Conservation (phyloP, 805 yeast genomes). For the Lachancea nothofagi region DNA sequence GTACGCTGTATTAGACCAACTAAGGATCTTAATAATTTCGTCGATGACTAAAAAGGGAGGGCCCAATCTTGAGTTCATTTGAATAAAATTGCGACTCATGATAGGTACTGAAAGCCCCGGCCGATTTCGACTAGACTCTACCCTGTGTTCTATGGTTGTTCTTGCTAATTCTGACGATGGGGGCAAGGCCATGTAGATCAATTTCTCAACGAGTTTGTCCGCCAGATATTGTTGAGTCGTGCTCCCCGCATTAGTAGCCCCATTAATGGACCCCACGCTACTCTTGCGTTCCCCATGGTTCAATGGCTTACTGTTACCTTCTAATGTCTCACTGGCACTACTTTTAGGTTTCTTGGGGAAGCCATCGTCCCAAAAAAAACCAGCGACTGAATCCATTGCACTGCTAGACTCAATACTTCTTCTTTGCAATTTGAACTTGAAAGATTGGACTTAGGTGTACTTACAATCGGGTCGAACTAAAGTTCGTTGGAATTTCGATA, state of each 20-base stretch:
- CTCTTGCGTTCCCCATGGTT: conserved; percentile 1
- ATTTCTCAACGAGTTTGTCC: conserved; percentile 67
- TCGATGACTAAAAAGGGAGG: conserved; percentile 59
- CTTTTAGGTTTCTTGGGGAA: background rate
- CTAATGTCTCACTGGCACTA: background rate
- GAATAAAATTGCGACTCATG: conserved; percentile 63
- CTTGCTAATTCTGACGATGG: conserved; percentile 44
- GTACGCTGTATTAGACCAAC: conserved; percentile 59
- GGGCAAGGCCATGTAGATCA: conserved; percentile 69
- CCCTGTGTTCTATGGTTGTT: conserved; percentile 45
- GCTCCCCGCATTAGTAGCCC: background rate
- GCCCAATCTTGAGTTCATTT: conserved; percentile 56
- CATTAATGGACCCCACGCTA: conserved; percentile 3
- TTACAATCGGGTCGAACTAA: too few species aligned
- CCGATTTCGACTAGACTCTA: conserved; percentile 54
- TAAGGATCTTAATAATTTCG: conserved; percentile 45
- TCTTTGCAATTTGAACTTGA: too few species aligned
- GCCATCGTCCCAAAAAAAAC: conserved; percentile 29
- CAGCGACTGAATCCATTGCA: conserved; percentile 28
- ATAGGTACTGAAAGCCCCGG: conserved; percentile 65
- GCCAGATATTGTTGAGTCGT: conserved; percentile 39
- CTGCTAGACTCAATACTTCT: too few species aligned
- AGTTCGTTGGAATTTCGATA: too few species aligned
- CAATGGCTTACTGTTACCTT: background rate
- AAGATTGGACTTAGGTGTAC: too few species aligned